These are phyloP conservation scores for Grifola frondosa DNA, from an alignment of 1,284 basidiomycete species.

Conservation along the genomic window DNA sequence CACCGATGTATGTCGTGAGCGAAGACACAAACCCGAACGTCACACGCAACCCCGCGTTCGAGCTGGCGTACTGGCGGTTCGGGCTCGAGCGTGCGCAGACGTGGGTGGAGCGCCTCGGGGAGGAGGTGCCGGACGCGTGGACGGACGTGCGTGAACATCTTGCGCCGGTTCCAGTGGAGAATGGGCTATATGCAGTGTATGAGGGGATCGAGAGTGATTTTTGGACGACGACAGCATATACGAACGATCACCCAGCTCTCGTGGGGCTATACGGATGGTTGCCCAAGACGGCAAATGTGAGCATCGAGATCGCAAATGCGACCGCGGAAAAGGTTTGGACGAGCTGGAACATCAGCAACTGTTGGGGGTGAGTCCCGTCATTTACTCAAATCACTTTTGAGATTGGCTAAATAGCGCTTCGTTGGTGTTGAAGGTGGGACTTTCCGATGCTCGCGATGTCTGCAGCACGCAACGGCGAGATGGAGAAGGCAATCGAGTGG, in stretches of 20 bases:
- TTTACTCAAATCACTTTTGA: background rate
- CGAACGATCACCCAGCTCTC: constrained; percentile 58
- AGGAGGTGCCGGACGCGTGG: constrained; percentile 44
- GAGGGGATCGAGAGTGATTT: constrained; percentile 53
- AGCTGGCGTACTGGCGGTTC: constrained; percentile 59
- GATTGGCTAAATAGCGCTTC: background rate
- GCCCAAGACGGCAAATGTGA: constrained; percentile 47
- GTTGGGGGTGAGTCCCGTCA: constrained; percentile 47
- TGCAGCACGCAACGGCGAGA: constrained; percentile 51
- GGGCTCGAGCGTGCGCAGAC: constrained; percentile 46
- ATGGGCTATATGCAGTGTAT: constrained; percentile 54
- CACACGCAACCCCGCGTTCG: constrained; percentile 55
- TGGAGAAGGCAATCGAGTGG: constrained; percentile 53
- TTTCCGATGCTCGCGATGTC: constrained; percentile 65
- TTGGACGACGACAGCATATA: constrained; percentile 51
- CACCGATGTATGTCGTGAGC: constrained; percentile 56
- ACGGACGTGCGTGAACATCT: constrained; percentile 44
- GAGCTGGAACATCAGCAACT: constrained; percentile 55
- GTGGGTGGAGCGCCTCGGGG: constrained; percentile 47
- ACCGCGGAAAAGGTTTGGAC: constrained; percentile 57
- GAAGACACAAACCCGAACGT: constrained; percentile 57
- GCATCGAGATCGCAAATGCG: constrained; percentile 43
- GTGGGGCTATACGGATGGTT: constrained; percentile 61
- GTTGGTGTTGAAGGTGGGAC: constrained; percentile 47
- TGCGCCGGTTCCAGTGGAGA: constrained; percentile 47